Evolutionary conservation across 352 stramenopile genomes (phyloP).

Genomic region (Globisporangium canariense): DNA sequence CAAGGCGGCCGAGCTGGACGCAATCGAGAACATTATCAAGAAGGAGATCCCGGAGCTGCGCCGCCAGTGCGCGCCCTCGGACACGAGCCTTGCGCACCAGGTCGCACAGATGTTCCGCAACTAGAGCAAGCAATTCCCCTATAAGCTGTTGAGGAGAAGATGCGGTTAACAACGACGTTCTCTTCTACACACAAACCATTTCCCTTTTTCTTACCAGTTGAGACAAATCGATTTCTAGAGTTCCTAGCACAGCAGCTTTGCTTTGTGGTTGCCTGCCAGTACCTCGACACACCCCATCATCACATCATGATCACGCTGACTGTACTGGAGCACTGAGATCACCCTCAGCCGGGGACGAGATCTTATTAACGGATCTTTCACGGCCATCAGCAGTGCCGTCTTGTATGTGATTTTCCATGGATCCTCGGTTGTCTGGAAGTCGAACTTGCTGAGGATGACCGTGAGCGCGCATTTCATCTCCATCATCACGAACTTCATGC

Average conservation of each 20-base stretch:
- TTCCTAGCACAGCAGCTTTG: too few species aligned
- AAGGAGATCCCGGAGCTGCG: constrained; percentile 89
- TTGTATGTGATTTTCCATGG: constrained; percentile 2
- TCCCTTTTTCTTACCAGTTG: background rate
- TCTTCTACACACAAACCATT: background rate
- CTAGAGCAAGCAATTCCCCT: constrained; percentile 22
- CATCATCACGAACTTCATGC: constrained; percentile 7
- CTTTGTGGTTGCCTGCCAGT: background rate
- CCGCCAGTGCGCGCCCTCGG: constrained; percentile 72
- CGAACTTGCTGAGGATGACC: background rate
- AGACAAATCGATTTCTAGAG: background rate
- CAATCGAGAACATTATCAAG: constrained; percentile 88
- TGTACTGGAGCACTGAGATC: background rate
- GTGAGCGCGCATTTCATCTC: constrained; percentile 5
- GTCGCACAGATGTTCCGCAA: constrained; percentile 81
- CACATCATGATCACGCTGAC: background rate
- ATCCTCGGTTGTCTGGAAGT: background rate
- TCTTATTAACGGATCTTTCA: background rate
- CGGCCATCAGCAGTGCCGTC: background rate
- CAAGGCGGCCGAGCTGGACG: constrained; percentile 72
- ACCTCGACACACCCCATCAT: background rate
- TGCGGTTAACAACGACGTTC: background rate
- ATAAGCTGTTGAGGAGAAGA: background rate
- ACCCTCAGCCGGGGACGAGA: background rate
- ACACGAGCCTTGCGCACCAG: constrained; percentile 83